A percentile compares a stretch with the other conserved stretches of the same genome.
Evolutionary conservation across 225 moss, liverwort and hornwort genomes (phyloP).

Genomic region (Sphagnum contortum): DNA sequence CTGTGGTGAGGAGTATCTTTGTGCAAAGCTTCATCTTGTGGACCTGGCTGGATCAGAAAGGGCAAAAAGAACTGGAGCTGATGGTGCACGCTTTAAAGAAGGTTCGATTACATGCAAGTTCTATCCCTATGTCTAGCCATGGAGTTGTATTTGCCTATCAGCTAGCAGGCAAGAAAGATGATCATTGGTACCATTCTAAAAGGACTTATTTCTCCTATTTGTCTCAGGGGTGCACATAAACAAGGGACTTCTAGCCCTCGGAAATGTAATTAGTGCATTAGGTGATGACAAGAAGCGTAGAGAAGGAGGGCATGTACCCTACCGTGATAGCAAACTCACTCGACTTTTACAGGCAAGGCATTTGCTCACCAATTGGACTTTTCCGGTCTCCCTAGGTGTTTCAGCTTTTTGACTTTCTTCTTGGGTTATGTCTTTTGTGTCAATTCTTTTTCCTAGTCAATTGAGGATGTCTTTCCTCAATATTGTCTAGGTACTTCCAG

Average conservation of each 20-base stretch:
- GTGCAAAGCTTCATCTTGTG: constrained; percentile 91
- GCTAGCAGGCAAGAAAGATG: no score
- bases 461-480: no score
- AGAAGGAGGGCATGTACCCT: constrained; percentile 97
- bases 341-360: constrained; percentile 70
- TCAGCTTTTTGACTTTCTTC: no score
- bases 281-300: constrained; percentile 91
- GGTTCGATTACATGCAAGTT: constrained; percentile 18
- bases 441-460: no score
- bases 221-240: constrained; percentile 85
- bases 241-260: constrained; percentile 81
- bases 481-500: no score
- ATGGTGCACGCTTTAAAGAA: constrained; percentile 71
- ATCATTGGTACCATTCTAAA: no score
- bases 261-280: constrained; percentile 93
- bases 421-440: neutral
- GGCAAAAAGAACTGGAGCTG: constrained; percentile 59
- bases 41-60: constrained; percentile 97
- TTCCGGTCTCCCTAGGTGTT: no score
- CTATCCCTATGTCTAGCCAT: no score
- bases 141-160: no score
- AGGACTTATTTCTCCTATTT: neutral
- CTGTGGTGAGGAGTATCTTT: constrained; percentile 72
- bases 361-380: neutral
- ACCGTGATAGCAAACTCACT: constrained; percentile 92